Conservation (phyloP, 1,139 yeast genomes). For the Scheffersomyces quercinus region DNA sequence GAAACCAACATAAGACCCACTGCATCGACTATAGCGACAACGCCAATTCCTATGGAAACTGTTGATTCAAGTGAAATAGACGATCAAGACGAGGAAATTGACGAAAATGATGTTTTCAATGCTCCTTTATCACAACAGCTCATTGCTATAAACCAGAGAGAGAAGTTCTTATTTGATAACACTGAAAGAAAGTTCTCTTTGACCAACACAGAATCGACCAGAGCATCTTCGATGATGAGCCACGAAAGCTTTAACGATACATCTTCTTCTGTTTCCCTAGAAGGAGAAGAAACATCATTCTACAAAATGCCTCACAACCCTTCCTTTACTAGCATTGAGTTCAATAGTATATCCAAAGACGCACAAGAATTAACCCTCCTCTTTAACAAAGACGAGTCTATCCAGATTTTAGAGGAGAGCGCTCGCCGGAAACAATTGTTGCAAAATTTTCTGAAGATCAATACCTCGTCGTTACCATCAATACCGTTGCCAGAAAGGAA, state of each 20-base stretch:
- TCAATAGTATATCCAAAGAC: slow-evolving; percentile 37
- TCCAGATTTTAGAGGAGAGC: slow-evolving; percentile 40
- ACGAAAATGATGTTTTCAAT: slow-evolving; percentile 55
- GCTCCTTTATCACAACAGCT: slow-evolving; percentile 64
- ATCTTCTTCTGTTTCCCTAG: slow-evolving; percentile 7
- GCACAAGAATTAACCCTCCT: slow-evolving; percentile 50
- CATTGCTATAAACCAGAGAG: slow-evolving; percentile 26
- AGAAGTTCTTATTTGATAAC: slow-evolving; percentile 23
- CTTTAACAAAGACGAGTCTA: slow-evolving; percentile 34
- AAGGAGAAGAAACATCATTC: slow-evolving; percentile 11
- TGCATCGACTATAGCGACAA: not conserved
- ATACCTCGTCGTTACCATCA: slow-evolving; percentile 8
- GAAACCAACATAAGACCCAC: slow-evolving; percentile 6
- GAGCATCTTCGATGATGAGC: slow-evolving; percentile 46
- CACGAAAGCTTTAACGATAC: slow-evolving; percentile 16
- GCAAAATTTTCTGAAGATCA: slow-evolving; percentile 22
- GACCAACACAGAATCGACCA: slow-evolving; percentile 34
- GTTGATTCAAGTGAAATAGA: slow-evolving; percentile 12
- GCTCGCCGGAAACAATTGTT: slow-evolving; percentile 34
- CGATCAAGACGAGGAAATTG: slow-evolving; percentile 52
- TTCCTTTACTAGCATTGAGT: slow-evolving; percentile 16
- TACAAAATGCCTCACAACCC: not conserved
- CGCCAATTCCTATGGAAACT: not conserved
- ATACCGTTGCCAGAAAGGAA: too few species aligned
- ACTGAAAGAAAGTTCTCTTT: slow-evolving; percentile 22